Evolutionary conservation across 768 basidiomycete species (phyloP).

Genomic region (Hortiboletus campestris): DNA sequence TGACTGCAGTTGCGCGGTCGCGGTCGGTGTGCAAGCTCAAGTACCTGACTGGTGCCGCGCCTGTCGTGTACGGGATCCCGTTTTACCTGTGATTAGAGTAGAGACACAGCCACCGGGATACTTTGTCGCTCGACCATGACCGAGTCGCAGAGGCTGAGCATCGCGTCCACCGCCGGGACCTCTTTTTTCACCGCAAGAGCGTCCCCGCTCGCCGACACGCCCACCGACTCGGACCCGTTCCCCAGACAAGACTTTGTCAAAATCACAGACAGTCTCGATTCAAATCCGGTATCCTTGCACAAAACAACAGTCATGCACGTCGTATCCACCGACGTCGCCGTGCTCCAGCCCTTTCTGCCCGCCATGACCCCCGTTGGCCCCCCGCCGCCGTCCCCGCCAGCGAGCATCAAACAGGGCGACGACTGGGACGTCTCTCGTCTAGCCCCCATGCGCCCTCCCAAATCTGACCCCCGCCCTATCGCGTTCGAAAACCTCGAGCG

Average conservation of each 20-base stretch:
- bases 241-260: slow-evolving; percentile 25
- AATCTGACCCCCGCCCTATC: slow-evolving; percentile 22
- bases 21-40: slow-evolving; percentile 83
- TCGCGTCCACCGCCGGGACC: slow-evolving; percentile 25
- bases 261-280: slow-evolving; percentile 37
- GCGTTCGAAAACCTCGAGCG: slow-evolving; percentile 30
- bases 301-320: slow-evolving; percentile 35
- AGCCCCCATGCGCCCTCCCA: no score
- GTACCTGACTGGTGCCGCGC: slow-evolving; percentile 93
- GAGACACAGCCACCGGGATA: background rate
- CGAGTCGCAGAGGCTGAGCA: slow-evolving; percentile 21
- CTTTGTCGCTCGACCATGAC: background rate
- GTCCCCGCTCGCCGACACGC: slow-evolving; percentile 24
- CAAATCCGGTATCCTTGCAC: slow-evolving; percentile 36
- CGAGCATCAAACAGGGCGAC: slow-evolving; percentile 34
- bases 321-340: slow-evolving; percentile 22
- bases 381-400: slow-evolving; percentile 55
- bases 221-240: slow-evolving; percentile 30
- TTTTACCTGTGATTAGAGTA: slow-evolving; percentile 59
- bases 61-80: slow-evolving; percentile 94
- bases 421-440: background rate
- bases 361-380: slow-evolving; percentile 39
- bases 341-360: background rate
- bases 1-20: slow-evolving; percentile 76
- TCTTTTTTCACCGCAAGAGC: slow-evolving; percentile 30